These are phyloP conservation scores for Aureobasidium namibiae DNA, from an alignment of 2,329 filamentous ascomycete species.

Conservation along the genomic window DNA sequence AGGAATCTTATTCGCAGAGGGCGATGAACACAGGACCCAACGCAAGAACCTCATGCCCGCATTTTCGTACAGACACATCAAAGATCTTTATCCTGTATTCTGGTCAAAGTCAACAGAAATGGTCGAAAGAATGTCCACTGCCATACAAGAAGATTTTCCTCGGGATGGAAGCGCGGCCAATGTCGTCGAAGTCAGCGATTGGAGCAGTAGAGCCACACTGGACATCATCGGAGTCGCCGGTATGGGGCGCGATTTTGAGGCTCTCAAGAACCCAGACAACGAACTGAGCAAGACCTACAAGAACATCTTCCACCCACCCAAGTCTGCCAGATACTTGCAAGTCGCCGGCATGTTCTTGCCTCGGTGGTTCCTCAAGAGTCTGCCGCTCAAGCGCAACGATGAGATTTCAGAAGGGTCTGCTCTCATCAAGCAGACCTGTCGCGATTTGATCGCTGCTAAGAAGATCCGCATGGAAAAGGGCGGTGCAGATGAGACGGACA, in stretches of 20 bases:
- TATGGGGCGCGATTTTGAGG: conserved; percentile 49
- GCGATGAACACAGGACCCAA: conserved; percentile 74
- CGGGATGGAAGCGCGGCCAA: conserved; percentile 24
- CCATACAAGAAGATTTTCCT: conserved; percentile 23
- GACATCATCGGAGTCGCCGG: conserved; percentile 52
- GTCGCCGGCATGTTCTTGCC: conserved; percentile 53
- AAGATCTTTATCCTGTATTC: conserved; percentile 42
- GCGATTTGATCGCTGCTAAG: conserved; percentile 63
- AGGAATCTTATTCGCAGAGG: conserved; percentile 72
- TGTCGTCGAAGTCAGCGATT: conserved; percentile 37
- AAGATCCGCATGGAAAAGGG: conserved; percentile 45
- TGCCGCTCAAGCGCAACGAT: conserved; percentile 67
- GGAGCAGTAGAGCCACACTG: conserved; percentile 45
- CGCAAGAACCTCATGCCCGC: conserved; percentile 41
- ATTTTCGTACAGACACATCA: conserved; percentile 43
- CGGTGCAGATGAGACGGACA: conserved; percentile 54
- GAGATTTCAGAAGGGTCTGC: conserved; percentile 49
- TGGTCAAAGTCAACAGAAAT: conserved; percentile 41
- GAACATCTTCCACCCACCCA: conserved; percentile 40
- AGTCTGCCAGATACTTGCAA: conserved; percentile 46
- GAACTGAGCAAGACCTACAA: conserved; percentile 46
- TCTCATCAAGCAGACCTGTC: conserved; percentile 58
- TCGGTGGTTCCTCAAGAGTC: conserved; percentile 47
- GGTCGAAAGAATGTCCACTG: conserved; percentile 23
- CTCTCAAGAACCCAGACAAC: conserved; percentile 42